These are phyloP conservation scores for Fragilariopsis cylindrus DNA, from an alignment of 108 stramenopile genomes.

Conservation along the genomic window DNA sequence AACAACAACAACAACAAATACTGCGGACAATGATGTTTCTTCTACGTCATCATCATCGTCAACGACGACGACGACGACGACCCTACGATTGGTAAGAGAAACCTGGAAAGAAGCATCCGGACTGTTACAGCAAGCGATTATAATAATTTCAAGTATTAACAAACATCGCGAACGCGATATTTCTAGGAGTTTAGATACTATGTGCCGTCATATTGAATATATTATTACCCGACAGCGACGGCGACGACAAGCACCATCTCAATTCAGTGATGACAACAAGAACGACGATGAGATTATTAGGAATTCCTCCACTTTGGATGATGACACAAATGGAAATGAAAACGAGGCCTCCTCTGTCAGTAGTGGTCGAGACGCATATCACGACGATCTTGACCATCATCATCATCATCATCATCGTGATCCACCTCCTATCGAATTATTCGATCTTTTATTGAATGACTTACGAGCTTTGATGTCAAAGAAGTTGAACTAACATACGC, in stretches of 20 bases:
- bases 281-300: background rate
- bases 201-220: slow-evolving; percentile 40
- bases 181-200: slow-evolving; percentile 37
- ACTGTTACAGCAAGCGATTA: slow-evolving; percentile 12
- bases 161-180: slow-evolving; percentile 1
- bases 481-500: no score
- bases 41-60: background rate
- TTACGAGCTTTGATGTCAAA: slow-evolving; percentile 20
- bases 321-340: background rate
- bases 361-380: background rate
- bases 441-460: slow-evolving; percentile 42
- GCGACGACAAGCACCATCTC: background rate
- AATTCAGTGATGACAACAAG: background rate
- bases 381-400: background rate
- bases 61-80: background rate
- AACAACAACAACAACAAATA: background rate
- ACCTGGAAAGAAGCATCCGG: slow-evolving; percentile 30
- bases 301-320: background rate
- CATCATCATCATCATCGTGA: background rate
- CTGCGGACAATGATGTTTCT: background rate
- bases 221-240: slow-evolving; percentile 10
- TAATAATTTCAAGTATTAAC: slow-evolving; percentile 11
- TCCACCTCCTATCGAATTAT: slow-evolving; percentile 47
- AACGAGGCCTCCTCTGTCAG: background rate
- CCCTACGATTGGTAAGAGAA: background rate